These are phyloP conservation scores for Hyaloperonospora arabidopsidis DNA, from an alignment of 352 stramenopile species.

Conservation along the genomic window DNA sequence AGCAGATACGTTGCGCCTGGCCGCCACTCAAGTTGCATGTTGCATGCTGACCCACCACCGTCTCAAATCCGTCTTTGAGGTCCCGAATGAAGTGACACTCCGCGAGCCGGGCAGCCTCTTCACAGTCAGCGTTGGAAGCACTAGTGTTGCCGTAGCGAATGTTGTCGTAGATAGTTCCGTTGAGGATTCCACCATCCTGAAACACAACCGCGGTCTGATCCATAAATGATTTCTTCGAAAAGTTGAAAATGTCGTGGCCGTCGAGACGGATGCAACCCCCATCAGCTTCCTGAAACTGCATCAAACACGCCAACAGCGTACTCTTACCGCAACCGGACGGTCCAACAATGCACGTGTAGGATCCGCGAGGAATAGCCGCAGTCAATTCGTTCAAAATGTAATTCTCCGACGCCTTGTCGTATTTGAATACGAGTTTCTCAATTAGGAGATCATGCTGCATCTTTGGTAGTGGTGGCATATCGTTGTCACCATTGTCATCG, in stretches of 20 bases:
- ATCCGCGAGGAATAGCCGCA: conserved; percentile 60
- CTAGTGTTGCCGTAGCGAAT: conserved; percentile 73
- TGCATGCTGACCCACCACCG: conserved; percentile 77
- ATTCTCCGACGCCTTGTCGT: conserved; percentile 77
- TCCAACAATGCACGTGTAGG: conserved; percentile 81
- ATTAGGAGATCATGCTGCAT: conserved; percentile 76
- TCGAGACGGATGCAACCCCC: conserved; percentile 75
- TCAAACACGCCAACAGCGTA: conserved; percentile 78
- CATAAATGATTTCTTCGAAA: conserved; percentile 83
- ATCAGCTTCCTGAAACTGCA: conserved; percentile 84
- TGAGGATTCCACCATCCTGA: conserved; percentile 81
- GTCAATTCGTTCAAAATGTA: conserved; percentile 75
- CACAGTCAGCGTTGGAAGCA: conserved; percentile 71
- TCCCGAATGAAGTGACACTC: conserved; percentile 82
- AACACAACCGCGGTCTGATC: conserved; percentile 83
- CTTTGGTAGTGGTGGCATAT: conserved; percentile 66
- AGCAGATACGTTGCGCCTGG: conserved; percentile 80
- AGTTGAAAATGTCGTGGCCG: conserved; percentile 79
- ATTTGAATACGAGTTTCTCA: conserved; percentile 82
- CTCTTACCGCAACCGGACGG: conserved; percentile 84
- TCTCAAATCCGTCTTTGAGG: conserved; percentile 76
- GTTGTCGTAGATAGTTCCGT: conserved; percentile 85
- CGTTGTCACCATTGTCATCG: conserved; percentile 48
- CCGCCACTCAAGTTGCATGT: conserved; percentile 83
- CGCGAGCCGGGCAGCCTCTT: conserved; percentile 66